These are phyloP conservation scores for Cladosporium phlei DNA, from an alignment of 2,329 filamentous ascomycete genomes.

Conservation along the genomic window DNA sequence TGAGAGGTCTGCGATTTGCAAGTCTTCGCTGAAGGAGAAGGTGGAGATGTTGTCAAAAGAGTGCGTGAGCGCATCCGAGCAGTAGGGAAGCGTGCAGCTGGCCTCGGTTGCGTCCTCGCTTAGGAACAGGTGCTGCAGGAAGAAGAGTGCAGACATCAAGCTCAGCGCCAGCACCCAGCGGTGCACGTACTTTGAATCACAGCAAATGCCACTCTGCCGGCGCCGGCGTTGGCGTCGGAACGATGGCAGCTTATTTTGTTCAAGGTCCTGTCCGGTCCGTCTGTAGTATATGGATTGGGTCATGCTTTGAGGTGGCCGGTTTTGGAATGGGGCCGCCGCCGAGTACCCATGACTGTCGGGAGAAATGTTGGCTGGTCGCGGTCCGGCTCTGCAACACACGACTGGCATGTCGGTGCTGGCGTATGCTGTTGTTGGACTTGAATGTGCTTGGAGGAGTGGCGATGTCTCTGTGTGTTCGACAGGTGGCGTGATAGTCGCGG, in stretches of 20 bases:
- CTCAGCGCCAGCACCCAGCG: conserved; percentile 2
- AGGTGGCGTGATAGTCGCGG: not conserved
- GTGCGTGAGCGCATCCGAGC: not conserved
- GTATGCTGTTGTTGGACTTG: not conserved
- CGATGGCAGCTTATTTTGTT: not conserved
- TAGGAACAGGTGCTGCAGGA: not conserved
- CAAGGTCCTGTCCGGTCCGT: not conserved
- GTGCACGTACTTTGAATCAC: not conserved
- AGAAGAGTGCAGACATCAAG: not conserved
- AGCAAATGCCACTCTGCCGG: no score
- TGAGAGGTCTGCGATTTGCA: conserved; percentile 18
- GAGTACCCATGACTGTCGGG: not conserved
- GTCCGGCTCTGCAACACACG: conserved; percentile 7
- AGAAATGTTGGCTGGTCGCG: not conserved
- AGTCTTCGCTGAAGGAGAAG: conserved; percentile 26
- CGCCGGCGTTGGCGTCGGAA: not conserved
- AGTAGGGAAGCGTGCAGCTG: not conserved
- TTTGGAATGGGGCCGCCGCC: not conserved
- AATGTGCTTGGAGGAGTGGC: not conserved
- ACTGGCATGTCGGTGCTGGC: not conserved
- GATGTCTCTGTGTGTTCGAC: not conserved
- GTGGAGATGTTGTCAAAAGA: conserved; percentile 7
- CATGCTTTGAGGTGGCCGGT: not conserved
- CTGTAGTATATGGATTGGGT: no score
- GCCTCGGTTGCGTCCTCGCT: not conserved